Evolutionary conservation across 139 green algal genomes (phyloP).

Genomic region (Deuterostichococcus epilithicus): DNA sequence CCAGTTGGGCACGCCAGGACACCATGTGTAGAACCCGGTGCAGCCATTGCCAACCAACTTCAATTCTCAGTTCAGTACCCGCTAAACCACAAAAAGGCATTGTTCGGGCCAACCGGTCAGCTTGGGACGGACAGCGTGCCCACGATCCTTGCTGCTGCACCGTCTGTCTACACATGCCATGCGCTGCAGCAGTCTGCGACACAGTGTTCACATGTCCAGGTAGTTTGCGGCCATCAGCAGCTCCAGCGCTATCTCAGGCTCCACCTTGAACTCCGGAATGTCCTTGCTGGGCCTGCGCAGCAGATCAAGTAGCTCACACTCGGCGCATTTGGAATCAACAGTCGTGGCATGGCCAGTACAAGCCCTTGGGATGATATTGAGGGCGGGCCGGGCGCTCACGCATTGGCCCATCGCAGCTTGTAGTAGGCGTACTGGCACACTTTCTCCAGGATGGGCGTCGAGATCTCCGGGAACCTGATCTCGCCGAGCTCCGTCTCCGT

Average conservation of each 20-base stretch:
- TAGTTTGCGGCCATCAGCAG: slow-evolving; percentile 97
- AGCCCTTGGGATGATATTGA: background rate
- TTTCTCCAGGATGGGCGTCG: slow-evolving; percentile 86
- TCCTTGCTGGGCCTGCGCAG: slow-evolving; percentile 61
- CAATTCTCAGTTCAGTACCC: too few relatives aligned
- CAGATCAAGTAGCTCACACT: background rate
- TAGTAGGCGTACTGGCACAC: slow-evolving; percentile 99
- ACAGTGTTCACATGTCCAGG: slow-evolving; percentile 71
- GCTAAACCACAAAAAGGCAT: too few relatives aligned
- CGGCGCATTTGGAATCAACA: background rate
- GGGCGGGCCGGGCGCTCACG: slow-evolving; percentile 15
- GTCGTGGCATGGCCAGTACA: background rate
- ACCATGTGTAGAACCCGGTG: too few relatives aligned
- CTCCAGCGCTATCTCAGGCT: slow-evolving; percentile 88
- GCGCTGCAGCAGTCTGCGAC: too few relatives aligned
- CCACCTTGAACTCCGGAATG: slow-evolving; percentile 93
- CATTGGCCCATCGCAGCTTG: slow-evolving; percentile 89
- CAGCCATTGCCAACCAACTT: too few relatives aligned
- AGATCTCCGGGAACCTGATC: slow-evolving; percentile 90
- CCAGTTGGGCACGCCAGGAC: too few relatives aligned
- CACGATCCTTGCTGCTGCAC: too few relatives aligned
- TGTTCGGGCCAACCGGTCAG: too few relatives aligned
- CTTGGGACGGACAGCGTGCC: too few relatives aligned
- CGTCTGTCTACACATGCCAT: background rate
- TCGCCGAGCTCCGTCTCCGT: slow-evolving; percentile 86